Conservation (phyloP, 2,329 filamentous ascomycete genomes). For the Trichoderma citrinoviride region DNA sequence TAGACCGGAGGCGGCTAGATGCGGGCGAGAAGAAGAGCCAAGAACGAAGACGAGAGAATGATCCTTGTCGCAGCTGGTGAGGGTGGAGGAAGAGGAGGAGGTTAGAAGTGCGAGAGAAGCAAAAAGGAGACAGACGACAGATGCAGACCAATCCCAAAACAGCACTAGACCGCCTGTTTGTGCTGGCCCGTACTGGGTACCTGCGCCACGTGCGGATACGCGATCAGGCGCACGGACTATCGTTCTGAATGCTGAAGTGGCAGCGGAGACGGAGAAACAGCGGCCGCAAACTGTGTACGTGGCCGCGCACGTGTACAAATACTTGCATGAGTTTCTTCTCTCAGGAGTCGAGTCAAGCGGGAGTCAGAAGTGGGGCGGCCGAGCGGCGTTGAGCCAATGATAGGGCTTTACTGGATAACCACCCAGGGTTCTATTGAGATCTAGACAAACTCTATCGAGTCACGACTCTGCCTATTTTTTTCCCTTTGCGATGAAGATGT, state of each 20-base stretch:
- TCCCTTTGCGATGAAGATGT: no score
- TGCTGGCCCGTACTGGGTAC: not conserved
- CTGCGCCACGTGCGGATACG: constrained; percentile 1
- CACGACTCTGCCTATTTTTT: not conserved
- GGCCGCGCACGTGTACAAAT: constrained; percentile 10
- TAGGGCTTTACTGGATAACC: not conserved
- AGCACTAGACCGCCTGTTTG: constrained; percentile 19
- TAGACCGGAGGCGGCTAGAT: constrained; percentile 16
- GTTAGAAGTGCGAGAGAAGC: not conserved
- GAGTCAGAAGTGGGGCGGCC: not conserved
- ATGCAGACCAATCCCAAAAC: not conserved
- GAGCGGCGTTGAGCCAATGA: not conserved
- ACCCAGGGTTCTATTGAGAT: constrained; percentile 15
- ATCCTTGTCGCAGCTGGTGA: constrained; percentile 1
- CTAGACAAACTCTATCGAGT: constrained; percentile 21
- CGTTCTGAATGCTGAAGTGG: not conserved
- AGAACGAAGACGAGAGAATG: not conserved
- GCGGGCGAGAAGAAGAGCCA: constrained; percentile 18
- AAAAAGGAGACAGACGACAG: constrained; percentile 12
- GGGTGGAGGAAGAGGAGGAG: not conserved
- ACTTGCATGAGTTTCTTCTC: not conserved
- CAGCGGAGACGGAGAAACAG: not conserved
- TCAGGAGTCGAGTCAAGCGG: no score
- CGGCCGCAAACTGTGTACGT: constrained; percentile 16
- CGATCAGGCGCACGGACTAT: not conserved